Base-by-base conservation (phyloP, 2,329 filamentous ascomycete genomes). In the Sphaerulina vaccinii region DNA sequence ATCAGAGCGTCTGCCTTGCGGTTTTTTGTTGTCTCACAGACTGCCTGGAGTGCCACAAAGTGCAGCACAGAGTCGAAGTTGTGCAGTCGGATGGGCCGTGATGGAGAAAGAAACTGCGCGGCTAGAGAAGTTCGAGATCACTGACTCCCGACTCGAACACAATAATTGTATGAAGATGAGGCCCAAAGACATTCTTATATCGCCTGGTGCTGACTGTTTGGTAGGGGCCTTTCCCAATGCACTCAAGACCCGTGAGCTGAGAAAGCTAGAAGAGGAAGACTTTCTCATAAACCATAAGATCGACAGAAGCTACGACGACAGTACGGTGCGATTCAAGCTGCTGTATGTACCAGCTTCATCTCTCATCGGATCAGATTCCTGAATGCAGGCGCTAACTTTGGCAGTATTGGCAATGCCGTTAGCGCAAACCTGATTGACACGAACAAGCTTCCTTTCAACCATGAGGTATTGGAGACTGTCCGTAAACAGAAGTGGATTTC, bases 271-370 rank as follows among this genome's bases (percentile, higher is more conserved):
- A 10, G 65, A 68, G 21, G 65, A 68, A 37, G 64, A 66, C 38
- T 68, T 68, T 48, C 52, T 68, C 15, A 51, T 56, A 15, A 65
- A 68, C 37, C 66, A 68, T 51, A 68, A 66, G 61, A 68, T 68
- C 36, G 66, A 68, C 50, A 58, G 65, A 49, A 67, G 65, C 52
- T 68, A 68, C 48, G 66, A 68, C 52, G 64, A 67, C 50, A 65
- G 61, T 44, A 68, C 65, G 3, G 62, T 67, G 29, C 62, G 63
- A 2, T 67, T 68, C 56, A 68, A 68, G 48, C 52, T 68, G 37
- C 55, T 68, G 62, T 66, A 55, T 40, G 64, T 35, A 7, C 11
- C 19, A n/a, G 5, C 15, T 1, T 41, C 21, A 6, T 27, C 33
- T 39, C 11, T n/a, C 10, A 13, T 10, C 27, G 5, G 10, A 10